Evolutionary conservation across 768 basidiomycete genomes (phyloP).

Genomic region (Tulasnella sp.): DNA sequence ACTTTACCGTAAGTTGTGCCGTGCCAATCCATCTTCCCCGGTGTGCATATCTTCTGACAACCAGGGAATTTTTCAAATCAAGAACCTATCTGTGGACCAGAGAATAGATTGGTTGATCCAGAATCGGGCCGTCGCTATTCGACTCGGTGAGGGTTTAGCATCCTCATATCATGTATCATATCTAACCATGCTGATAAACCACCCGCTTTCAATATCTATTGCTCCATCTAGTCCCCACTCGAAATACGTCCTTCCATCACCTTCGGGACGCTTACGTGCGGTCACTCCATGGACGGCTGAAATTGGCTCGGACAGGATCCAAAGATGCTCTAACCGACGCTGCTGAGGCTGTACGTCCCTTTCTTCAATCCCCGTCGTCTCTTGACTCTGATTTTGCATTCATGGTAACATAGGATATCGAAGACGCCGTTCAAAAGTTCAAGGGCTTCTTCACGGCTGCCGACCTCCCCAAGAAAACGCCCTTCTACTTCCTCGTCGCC

Average conservation of each 20-base stretch:
- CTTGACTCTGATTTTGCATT: neutral
- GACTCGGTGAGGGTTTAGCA: slow-evolving; percentile 5
- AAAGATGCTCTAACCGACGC: neutral
- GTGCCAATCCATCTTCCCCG: neutral
- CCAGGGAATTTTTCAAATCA: neutral
- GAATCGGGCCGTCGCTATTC: slow-evolving; percentile 6
- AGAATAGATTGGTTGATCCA: slow-evolving; percentile 6
- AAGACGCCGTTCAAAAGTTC: slow-evolving; percentile 3
- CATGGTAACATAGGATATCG: neutral
- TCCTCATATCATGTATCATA: neutral
- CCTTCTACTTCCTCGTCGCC: slow-evolving; percentile 10
- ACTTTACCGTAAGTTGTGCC: neutral
- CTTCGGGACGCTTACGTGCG: slow-evolving; percentile 13
- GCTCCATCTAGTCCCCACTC: neutral
- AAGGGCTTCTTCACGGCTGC: slow-evolving; percentile 2
- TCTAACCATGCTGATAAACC: neutral
- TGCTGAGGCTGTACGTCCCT: neutral
- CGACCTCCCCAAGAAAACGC: neutral
- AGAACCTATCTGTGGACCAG: neutral
- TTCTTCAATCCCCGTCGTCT: neutral
- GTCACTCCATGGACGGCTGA: neutral
- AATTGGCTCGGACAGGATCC: neutral
- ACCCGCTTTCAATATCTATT: too few relatives aligned
- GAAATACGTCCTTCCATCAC: slow-evolving; percentile 16
- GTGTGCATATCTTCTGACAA: neutral